Conservation (phyloP, 2,329 filamentous ascomycete species). For the Fusarium scirpi region DNA sequence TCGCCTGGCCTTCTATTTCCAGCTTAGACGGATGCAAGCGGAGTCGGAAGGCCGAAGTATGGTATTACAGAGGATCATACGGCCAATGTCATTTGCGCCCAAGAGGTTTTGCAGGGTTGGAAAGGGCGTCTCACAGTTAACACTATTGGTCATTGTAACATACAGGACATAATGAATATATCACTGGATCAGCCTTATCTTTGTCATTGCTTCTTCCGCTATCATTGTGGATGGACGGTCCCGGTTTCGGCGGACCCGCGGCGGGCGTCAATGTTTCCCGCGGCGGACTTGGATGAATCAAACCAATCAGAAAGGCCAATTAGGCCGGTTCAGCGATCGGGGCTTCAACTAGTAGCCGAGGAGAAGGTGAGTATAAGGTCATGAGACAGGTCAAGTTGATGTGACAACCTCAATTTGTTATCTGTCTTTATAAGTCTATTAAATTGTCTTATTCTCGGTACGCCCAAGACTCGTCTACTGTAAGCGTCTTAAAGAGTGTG, state of each 20-base stretch:
- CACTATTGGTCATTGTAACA: slow-evolving; percentile 10
- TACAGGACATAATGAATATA: not conserved
- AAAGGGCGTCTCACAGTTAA: not conserved
- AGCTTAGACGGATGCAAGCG: slow-evolving; percentile 9
- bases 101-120: slow-evolving; percentile 1
- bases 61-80: slow-evolving; percentile 2
- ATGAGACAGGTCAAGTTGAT: slow-evolving; percentile 16
- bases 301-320: slow-evolving; percentile 28
- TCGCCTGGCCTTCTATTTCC: slow-evolving; percentile 29
- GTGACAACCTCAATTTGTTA: slow-evolving; percentile 6
- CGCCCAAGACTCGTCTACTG: not conserved
- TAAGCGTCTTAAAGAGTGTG: not conserved
- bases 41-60: slow-evolving; percentile 23
- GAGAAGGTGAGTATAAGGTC: slow-evolving; percentile 8
- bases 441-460: not conserved
- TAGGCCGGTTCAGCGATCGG: slow-evolving; percentile 16
- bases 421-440: not conserved
- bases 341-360: slow-evolving; percentile 32
- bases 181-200: slow-evolving; percentile 14
- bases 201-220: slow-evolving; percentile 7
- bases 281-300: not conserved
- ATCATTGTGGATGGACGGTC: not conserved
- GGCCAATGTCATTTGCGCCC: slow-evolving; percentile 36
- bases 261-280: not conserved
- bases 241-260: slow-evolving; percentile 21